Evolutionary conservation across 2,329 filamentous ascomycete species (phyloP), one percentile per base, ranked within the genome.

Genomic region (Leptodontidium sp.): DNA sequence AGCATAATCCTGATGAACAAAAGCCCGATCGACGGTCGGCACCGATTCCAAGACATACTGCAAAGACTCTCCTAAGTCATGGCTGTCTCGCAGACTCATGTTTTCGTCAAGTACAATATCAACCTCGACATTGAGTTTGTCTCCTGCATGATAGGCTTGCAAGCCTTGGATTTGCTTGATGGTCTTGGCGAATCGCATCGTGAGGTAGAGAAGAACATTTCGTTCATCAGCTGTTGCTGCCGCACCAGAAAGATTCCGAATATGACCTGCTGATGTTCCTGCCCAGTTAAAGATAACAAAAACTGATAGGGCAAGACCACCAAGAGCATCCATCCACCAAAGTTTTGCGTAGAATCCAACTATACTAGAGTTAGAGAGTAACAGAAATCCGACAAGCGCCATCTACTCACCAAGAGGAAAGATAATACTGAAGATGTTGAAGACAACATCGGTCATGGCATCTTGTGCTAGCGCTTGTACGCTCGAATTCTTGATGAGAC

Each of bases 221-320:
- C 84, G 80, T 50, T 86, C 80, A 4, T 82, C 78, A 2, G 84
- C 80, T 2, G 83, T 81, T 0, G 86, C 87, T 0, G 86, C 85
- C 63, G 86, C 82, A n/a, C 88, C 88, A 0, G 86, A 87, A 5
- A 90, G 80, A 1, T 87, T 83, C 1, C 84, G 84, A 58, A 90
- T 84, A 72, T 90, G 89, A 65, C 87, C 83, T 59, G 88, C 82
- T 69, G 84, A 87, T 0, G 89, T 91, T 57, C 84, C 82, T 1
- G 85, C 85, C 90, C 89, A 91, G 79, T 91, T 90, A 78, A 86
- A 88, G 73, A 91, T 91, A 77, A 92, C 90, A 80, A 86, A 91
- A 4, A 91, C 78, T 0, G 89, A 90, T 0, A 92, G 81, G 0
- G 91, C 74, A 0, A 86, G 84, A 3, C 89, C 90, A 65, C 89